Base-by-base conservation (phyloP, 1,284 basidiomycete genomes). In the Ustilago bromivora region DNA sequence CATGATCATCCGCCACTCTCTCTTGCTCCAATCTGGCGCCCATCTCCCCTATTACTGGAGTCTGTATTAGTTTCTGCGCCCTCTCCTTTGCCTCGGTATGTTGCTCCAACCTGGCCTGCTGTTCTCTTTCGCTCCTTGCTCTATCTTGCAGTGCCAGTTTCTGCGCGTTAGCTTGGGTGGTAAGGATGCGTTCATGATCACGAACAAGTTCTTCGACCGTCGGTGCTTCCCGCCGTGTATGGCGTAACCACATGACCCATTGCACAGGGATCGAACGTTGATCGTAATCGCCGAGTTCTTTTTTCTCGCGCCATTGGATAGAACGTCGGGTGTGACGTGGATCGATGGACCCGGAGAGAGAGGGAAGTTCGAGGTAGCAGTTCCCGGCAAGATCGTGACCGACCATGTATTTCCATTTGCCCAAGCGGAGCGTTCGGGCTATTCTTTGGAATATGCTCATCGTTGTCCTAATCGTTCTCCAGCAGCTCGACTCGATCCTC, bases 171-270 rank as follows among this genome's bases (percentile, higher is more conserved):
- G 61, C 62, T 66, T 78, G 76, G 0, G 67, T 71, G 12, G 40
- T 34, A 3, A 59, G 17, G 9, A 78, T 78, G 17, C 76, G 40
- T 38, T 71, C 23, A 1, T 55, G 49, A 47, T 78, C 76, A 1
- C 43, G 32, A 3, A 51, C 71, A 31, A 78, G 35, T 47, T 78
- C 82, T 47, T 83, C 72, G 23, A 85, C 78, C 7, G 63, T 62
- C 0, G 84, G 84, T 8, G 84, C 60, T 0, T 75, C 51, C 13
- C 76, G 31, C 1, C 84, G 56, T 4, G 84, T 85, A 43, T 85
- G 84, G 10, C 84, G 61, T 58, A 85, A 71, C 84, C 84, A 85
- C 61, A 81, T 81, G 34, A 76, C 73, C 84, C 84, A 85, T 60
- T 85, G 84, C 7, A 82, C 78, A 6, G 84, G 83, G 23, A 85